These are phyloP conservation scores for Eutypa lata DNA, from an alignment of 2,329 filamentous ascomycete genomes.

Conservation along the genomic window DNA sequence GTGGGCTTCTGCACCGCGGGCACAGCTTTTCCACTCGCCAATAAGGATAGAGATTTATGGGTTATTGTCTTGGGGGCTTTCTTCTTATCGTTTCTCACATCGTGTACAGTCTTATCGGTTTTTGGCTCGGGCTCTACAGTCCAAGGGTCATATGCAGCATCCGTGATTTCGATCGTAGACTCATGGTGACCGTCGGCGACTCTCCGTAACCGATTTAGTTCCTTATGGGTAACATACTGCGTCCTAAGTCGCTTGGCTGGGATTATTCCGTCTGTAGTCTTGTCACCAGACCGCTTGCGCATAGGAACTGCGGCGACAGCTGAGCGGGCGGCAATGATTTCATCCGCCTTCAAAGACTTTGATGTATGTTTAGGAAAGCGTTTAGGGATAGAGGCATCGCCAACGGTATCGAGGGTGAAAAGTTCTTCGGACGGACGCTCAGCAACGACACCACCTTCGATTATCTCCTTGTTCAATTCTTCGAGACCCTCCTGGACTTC, in stretches of 20 bases:
- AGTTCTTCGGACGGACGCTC: slow-evolving; percentile 82
- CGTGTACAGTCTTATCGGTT: slow-evolving; percentile 26
- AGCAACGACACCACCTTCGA: slow-evolving; percentile 80
- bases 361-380: slow-evolving; percentile 63
- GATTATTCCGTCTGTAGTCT: slow-evolving; percentile 70
- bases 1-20: slow-evolving; percentile 76
- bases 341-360: slow-evolving; percentile 83
- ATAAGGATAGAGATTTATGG: slow-evolving; percentile 73
- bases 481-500: slow-evolving; percentile 81
- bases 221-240: slow-evolving; percentile 80
- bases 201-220: slow-evolving; percentile 72
- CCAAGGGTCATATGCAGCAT: slow-evolving; percentile 80
- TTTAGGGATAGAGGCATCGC: slow-evolving; percentile 63
- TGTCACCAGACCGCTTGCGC: slow-evolving; percentile 71
- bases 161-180: slow-evolving; percentile 51
- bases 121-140: slow-evolving; percentile 37
- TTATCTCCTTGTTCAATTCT: slow-evolving; percentile 82
- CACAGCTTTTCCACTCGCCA: slow-evolving; percentile 75
- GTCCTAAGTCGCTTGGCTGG: slow-evolving; percentile 72
- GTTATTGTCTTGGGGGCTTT: slow-evolving; percentile 74
- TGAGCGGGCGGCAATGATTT: slow-evolving; percentile 85
- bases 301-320: slow-evolving; percentile 74
- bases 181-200: slow-evolving; percentile 72
- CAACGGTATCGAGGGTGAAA: slow-evolving; percentile 76
- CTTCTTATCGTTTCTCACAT: slow-evolving; percentile 47